phyloP scores from a whole-genome alignment of 345 rosid species.

The Angophora floribunda region DNA sequence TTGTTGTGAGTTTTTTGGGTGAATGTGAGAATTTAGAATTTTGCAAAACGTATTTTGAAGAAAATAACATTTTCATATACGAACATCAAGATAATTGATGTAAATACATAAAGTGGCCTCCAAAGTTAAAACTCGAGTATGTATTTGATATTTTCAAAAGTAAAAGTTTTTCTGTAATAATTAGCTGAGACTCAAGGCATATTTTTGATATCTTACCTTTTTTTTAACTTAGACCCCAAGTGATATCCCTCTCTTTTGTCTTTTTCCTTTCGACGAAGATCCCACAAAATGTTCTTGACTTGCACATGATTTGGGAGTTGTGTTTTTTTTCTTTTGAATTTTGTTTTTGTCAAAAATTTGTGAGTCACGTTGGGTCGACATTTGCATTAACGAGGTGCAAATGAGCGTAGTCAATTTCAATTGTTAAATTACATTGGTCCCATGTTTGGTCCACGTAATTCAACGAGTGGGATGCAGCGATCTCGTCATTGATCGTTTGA shows the following conservation, averaged over 20 bases:
- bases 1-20: background rate
- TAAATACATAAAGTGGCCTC: background rate
- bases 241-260: background rate
- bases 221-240: background rate
- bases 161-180: background rate
- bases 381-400: fast-evolving
- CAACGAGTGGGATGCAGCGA: background rate
- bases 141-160: background rate
- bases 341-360: no score
- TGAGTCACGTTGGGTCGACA: background rate
- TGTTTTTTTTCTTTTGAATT: background rate
- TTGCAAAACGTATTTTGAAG: background rate
- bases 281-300: background rate
- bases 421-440: fast-evolving
- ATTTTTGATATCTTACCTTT: background rate
- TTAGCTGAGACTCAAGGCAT: background rate
- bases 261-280: background rate
- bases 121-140: background rate
- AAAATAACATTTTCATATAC: background rate
- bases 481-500: background rate
- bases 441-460: fast-evolving
- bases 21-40: background rate
- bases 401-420: background rate
- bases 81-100: background rate
- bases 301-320: background rate